phyloP scores from a whole-genome alignment of 2,329 filamentous ascomycete genomes.

The Endoconidiophora laricicola region DNA sequence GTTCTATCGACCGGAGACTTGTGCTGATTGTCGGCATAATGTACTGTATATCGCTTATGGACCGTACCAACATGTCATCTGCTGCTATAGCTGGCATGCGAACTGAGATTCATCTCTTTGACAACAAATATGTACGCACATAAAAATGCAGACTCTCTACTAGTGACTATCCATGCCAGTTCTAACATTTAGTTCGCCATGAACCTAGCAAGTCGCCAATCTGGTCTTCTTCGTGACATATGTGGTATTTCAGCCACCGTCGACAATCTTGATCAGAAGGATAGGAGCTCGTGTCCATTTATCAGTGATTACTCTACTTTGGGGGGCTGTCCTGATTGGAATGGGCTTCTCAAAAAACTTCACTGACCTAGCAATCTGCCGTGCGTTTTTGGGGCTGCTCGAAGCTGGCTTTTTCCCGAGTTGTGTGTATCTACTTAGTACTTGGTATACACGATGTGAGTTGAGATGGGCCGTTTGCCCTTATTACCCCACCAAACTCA shows the following conservation, averaged over 20 bases:
- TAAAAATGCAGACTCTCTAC: not conserved
- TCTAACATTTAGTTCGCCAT: not conserved
- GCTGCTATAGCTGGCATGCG: conserved; percentile 54
- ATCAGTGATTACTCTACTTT: conserved; percentile 35
- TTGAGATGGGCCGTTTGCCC: not conserved
- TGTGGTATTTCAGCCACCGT: conserved; percentile 53
- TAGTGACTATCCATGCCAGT: not conserved
- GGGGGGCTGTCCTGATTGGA: conserved; percentile 46
- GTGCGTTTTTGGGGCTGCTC: conserved; percentile 44
- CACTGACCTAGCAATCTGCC: conserved; percentile 33
- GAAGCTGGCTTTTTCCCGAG: conserved; percentile 59
- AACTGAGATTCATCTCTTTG: conserved; percentile 28
- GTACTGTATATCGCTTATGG: conserved; percentile 65
- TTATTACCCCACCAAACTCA: not conserved
- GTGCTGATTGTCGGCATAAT: conserved; percentile 45
- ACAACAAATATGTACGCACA: conserved; percentile 28
- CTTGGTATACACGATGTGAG: conserved; percentile 54
- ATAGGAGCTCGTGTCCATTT: conserved; percentile 45
- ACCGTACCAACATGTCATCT: conserved; percentile 59
- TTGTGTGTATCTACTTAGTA: conserved; percentile 55
- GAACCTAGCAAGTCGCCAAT: conserved; percentile 33
- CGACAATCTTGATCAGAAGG: conserved; percentile 50
- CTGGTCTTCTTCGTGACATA: conserved; percentile 63
- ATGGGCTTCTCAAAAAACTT: conserved; percentile 46
- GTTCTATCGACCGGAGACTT: conserved; percentile 49